Evolutionary conservation across 2,329 filamentous ascomycete genomes (phyloP).

Genomic region (Talaromyces sp.): DNA sequence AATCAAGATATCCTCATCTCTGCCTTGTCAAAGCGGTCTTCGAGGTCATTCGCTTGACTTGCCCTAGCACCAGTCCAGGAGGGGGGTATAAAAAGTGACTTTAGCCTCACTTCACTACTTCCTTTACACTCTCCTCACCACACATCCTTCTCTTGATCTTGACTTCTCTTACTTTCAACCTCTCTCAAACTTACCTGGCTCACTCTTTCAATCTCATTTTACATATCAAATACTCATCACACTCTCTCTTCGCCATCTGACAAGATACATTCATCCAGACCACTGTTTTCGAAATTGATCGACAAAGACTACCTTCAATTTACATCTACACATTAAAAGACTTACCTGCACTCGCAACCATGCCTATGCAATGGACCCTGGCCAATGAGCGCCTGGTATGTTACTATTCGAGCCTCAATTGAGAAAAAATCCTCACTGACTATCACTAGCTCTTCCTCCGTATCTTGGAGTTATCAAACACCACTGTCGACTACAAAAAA

Average conservation of each 20-base stretch:
- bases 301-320: not conserved
- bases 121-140: not conserved
- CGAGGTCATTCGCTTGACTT: not conserved
- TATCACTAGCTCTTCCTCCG: not conserved
- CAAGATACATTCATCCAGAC: not conserved
- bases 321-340: not conserved
- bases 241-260: not conserved
- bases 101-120: not conserved
- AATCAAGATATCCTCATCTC: not conserved
- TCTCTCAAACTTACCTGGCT: not conserved
- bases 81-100: not conserved
- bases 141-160: not conserved
- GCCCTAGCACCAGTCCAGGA: not conserved
- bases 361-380: constrained; percentile 9
- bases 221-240: not conserved
- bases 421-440: not conserved
- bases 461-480: not conserved
- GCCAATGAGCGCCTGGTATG: constrained; percentile 7
- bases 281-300: no score
- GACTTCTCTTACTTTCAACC: not conserved
- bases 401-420: not conserved
- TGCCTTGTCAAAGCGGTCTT: not conserved
- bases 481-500: constrained; percentile 4
- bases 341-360: not conserved
- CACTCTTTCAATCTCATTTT: not conserved